Evolutionary conservation across 148 eudicot genomes (phyloP), one percentile per base, ranked within the genome.

Genomic region (Tetragonia tetragonoides): DNA sequence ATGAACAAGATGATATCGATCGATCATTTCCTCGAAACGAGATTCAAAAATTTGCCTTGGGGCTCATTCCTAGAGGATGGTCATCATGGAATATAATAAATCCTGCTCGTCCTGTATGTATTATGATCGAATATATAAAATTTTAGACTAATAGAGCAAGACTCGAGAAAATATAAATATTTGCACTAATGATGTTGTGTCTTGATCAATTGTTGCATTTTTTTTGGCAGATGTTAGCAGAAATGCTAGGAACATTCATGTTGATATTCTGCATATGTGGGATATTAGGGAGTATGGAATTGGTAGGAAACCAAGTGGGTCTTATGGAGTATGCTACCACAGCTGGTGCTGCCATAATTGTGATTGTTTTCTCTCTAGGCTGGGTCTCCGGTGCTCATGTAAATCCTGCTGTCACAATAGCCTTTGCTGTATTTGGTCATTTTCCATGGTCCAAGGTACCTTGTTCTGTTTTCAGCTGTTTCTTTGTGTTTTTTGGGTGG

Each of bases 341-440:
- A 12, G 97, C 97, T 11, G 97, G 88, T 12, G 77, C 94, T 7
- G 83, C 95, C 5, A 88, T 91, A 3, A 79, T 84, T 5, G 88
- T 91, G 28, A 74, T 92, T 59, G 84, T 88, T 67, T 92, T 85
- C 86, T 81, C 92, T 5, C 73, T 90, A 0, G 96, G 91, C 2
- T 18, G 80, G 64, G 86, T 91, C 69, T 92, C 97, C 5, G 98
- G 98, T 40, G 98, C 95, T 37, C 98, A 95, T 87, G 82, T 95
- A 57, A 95, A 92, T 83, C 98, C 98, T 59, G 89, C 98, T 21
- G 85, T 90, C 77, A 92, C 97, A 2, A 81, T 95, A 15, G 95
- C 97, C 20, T 95, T 92, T 23, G 98, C 98, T 10, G 54, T 85
- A 37, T 86, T 83, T 24, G 94, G 95, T 39, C 89, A 88, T 34